These are phyloP conservation scores for Termitomyces sp. DNA, from an alignment of 768 basidiomycete genomes.

Conservation along the genomic window DNA sequence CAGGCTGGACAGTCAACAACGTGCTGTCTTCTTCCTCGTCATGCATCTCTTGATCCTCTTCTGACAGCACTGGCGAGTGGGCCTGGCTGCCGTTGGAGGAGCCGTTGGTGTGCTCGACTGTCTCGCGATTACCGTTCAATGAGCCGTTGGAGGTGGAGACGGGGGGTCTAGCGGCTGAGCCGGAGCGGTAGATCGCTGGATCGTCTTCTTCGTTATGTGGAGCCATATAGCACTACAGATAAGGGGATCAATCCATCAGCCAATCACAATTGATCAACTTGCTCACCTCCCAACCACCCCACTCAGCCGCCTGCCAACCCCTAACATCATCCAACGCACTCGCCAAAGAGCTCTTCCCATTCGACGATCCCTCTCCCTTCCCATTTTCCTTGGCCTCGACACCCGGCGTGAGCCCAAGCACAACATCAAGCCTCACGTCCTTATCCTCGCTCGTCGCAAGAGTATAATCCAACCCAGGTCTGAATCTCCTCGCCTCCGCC, in stretches of 20 bases:
- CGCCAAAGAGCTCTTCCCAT: conserved; percentile 20
- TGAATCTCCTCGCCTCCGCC: conserved; percentile 83
- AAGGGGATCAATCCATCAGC: not conserved
- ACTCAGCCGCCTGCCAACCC: conserved; percentile 71
- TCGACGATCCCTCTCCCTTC: conserved; percentile 24
- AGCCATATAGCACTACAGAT: conserved; percentile 82
- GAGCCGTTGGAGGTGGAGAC: conserved; percentile 11
- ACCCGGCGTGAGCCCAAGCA: conserved; percentile 81
- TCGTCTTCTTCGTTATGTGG: conserved; percentile 94
- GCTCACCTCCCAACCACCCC: conserved; percentile 93
- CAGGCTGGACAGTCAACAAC: conserved; percentile 81
- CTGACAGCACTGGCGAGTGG: conserved; percentile 19
- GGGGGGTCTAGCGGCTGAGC: conserved; percentile 39
- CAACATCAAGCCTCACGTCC: conserved; percentile 81
- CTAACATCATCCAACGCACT: conserved; percentile 27
- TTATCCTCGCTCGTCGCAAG: conserved; percentile 84
- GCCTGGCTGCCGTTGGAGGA: conserved; percentile 12
- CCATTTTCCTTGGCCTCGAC: conserved; percentile 20
- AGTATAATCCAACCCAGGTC: conserved; percentile 93
- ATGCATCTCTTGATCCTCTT: conserved; percentile 39
- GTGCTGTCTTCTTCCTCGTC: conserved; percentile 73
- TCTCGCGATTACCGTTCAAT: conserved; percentile 2
- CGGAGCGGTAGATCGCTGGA: conserved; percentile 86
- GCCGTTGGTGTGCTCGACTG: not conserved
- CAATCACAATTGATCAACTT: conserved; percentile 1